Base-by-base conservation (phyloP, 2,329 filamentous ascomycete species). In the Monilinia polystroma region DNA sequence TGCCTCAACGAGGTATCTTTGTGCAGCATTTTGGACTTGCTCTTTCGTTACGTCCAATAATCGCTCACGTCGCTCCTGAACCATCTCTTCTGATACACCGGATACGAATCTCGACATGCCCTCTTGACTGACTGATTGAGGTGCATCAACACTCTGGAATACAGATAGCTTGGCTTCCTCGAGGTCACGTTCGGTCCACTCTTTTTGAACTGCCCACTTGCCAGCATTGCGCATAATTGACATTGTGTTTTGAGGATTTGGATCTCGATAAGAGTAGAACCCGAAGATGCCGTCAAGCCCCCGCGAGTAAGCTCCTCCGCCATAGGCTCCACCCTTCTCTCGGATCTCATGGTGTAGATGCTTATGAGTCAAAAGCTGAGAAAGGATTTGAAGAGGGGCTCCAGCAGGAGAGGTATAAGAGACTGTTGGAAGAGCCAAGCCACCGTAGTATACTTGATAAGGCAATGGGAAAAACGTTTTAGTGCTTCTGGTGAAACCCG, bases 291-390 rank as follows among this genome's bases (percentile, higher is more conserved):
- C 94, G 72, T 92, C 90, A 10, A 97, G 80, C 0, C 90, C 86
- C 32, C 88, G 87, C 55, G 90, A 89, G 76, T 92, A 94, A 1
- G 95, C 94, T 18, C 93, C 93, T 29, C 92, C 95, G 55, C 95
- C 95, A 73, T 99, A 99, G 0, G 95, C 95, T 49, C 95, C 95
- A 43, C 95, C 95, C 79, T 98, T 98, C 77, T 99, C 95, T 66
- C 95, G 91, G 71, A 99, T 97, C 78, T 98, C 95, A 72, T 96
- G 94, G 76, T 99, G 95, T 38, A 99, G 83, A 76, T 97, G 91
- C 79, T 97, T 97, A 80, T 99, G 94, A 0, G 94, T 98, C 43
- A 99, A 85, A 23, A 99, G 86, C 77, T 97, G 92, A 16, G 93
- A 88, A 29, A 99, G 87, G 52, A 98, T 90, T 73, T 94, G 92